Evolutionary conservation across 2,329 filamentous ascomycete genomes (phyloP).

Genomic region (Fusarium foetens): DNA sequence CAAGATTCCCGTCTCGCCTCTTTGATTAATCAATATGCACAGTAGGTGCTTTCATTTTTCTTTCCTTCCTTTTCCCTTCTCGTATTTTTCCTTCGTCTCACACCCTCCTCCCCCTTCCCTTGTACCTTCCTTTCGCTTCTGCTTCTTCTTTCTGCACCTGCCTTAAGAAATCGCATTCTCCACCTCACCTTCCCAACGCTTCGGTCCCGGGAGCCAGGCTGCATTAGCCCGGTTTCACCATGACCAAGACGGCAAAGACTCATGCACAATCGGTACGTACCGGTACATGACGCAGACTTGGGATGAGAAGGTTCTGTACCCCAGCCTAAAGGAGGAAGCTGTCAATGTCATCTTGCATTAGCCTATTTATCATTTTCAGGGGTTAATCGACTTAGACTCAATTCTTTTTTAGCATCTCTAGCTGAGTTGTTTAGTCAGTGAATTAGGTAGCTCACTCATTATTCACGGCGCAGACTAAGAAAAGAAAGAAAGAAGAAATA

Average conservation of each 20-base stretch:
- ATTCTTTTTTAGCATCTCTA: background rate
- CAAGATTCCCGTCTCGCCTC: slow-evolving; percentile 37
- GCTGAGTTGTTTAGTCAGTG: background rate
- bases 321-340: slow-evolving; percentile 36
- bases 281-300: slow-evolving; percentile 14
- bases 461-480: background rate
- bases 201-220: slow-evolving; percentile 41
- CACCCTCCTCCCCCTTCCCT: background rate
- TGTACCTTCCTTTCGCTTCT: slow-evolving; percentile 1
- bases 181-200: slow-evolving; percentile 41
- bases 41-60: background rate
- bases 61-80: slow-evolving; percentile 8
- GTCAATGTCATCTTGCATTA: slow-evolving; percentile 44
- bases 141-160: background rate
- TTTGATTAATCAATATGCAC: slow-evolving; percentile 11
- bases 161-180: slow-evolving; percentile 6
- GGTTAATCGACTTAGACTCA: background rate
- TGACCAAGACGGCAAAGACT: slow-evolving; percentile 1
- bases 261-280: slow-evolving; percentile 19
- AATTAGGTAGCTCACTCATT: background rate
- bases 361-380: slow-evolving; percentile 21
- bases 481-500: background rate
- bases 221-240: slow-evolving; percentile 42
- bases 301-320: slow-evolving; percentile 13
- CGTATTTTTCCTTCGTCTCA: background rate